These are phyloP conservation scores for Boletus subparvulus DNA, from an alignment of 768 basidiomycete genomes.

Conservation along the genomic window DNA sequence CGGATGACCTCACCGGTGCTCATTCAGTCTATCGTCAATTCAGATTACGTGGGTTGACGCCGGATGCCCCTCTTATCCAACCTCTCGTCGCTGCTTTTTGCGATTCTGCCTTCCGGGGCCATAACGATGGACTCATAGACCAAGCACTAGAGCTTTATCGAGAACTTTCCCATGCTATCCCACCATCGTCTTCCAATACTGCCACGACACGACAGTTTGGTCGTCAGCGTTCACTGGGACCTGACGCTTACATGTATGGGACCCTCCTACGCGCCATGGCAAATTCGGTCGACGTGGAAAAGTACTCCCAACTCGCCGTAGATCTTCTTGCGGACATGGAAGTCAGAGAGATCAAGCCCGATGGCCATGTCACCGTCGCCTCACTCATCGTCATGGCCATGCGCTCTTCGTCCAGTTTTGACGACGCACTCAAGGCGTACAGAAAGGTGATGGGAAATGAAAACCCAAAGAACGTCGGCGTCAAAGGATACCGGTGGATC, in stretches of 20 bases:
- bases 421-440: slow-evolving; percentile 67
- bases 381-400: slow-evolving; percentile 66
- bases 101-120: slow-evolving; percentile 33
- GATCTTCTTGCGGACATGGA: slow-evolving; percentile 69
- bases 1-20: slow-evolving; percentile 40
- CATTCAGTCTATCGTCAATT: slow-evolving; percentile 51
- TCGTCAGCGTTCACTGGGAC: slow-evolving; percentile 40
- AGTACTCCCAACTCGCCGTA: slow-evolving; percentile 48
- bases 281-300: slow-evolving; percentile 43
- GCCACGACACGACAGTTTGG: slow-evolving; percentile 18
- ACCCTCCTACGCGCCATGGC: slow-evolving; percentile 49
- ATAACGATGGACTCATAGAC: slow-evolving; percentile 46
- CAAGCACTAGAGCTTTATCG: slow-evolving; percentile 53
- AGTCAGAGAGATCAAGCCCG: slow-evolving; percentile 42
- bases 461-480: slow-evolving; percentile 42
- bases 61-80: slow-evolving; percentile 51
- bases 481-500: slow-evolving; percentile 61
- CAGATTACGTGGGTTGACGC: slow-evolving; percentile 42
- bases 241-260: slow-evolving; percentile 55
- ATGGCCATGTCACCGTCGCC: slow-evolving; percentile 45
- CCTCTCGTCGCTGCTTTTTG: slow-evolving; percentile 56
- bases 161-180: slow-evolving; percentile 41
- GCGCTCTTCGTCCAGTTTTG: slow-evolving; percentile 51
- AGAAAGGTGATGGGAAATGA: slow-evolving; percentile 33
- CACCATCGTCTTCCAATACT: slow-evolving; percentile 20